Evolutionary conservation across 345 rosid species (phyloP).

Genomic region (Firmiana major): DNA sequence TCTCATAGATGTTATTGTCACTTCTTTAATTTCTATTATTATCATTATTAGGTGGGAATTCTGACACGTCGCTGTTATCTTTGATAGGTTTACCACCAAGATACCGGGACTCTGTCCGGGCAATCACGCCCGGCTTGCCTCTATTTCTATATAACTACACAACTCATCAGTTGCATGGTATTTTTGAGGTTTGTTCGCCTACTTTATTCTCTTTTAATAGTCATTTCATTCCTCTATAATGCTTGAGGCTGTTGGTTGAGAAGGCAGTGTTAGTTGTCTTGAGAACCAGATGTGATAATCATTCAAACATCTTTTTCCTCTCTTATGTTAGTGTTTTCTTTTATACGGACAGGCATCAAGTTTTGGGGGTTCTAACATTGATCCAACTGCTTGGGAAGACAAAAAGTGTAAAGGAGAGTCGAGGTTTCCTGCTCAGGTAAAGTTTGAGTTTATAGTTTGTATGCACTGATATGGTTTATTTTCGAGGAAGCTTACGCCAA

Average conservation of each 20-base stretch:
- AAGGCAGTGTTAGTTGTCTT: background rate
- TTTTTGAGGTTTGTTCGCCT: constrained; percentile 77
- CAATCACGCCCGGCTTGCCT: constrained; percentile 95
- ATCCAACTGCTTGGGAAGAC: constrained; percentile 99
- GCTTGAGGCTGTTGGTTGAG: background rate
- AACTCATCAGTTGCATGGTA: constrained; percentile 96
- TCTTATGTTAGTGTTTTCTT: background rate
- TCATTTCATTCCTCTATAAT: constrained; percentile 8
- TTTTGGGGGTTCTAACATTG: constrained; percentile 98
- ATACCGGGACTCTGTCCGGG: constrained; percentile 94
- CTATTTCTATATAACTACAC: constrained; percentile 96
- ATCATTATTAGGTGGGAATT: background rate
- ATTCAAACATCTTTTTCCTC: background rate
- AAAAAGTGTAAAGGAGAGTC: constrained; percentile 99
- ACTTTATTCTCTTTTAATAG: background rate
- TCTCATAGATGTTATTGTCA: background rate
- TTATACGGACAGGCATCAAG: constrained; percentile 61
- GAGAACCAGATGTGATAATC: background rate
- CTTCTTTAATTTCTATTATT: background rate
- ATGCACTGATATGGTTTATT: background rate
- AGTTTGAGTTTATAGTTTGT: background rate
- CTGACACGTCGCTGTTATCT: constrained; percentile 15
- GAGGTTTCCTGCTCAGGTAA: constrained; percentile 98
- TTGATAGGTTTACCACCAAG: constrained; percentile 91
- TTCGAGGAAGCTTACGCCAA: background rate